Evolutionary conservation across 306 rosid species (phyloP).

Genomic region (Astragalus glycyphyllos): DNA sequence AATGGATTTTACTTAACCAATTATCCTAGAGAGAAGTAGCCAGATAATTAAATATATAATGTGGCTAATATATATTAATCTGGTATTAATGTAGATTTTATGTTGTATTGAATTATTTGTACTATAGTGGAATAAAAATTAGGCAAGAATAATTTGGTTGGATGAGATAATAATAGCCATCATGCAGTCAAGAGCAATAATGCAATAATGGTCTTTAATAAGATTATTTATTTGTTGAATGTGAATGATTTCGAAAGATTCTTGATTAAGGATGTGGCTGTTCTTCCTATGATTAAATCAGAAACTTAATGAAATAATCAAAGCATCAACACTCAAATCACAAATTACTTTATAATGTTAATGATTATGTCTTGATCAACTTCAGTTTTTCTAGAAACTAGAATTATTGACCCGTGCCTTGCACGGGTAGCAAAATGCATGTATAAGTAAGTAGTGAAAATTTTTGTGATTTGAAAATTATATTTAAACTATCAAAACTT

Average conservation of each 20-base stretch:
- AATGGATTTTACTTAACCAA: no score
- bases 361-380: neutral
- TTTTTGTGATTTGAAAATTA: no score
- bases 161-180: constrained; percentile 29
- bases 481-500: no score
- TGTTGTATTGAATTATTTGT: neutral
- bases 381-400: neutral
- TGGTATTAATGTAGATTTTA: no score
- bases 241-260: neutral
- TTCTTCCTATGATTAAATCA: neutral
- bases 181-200: constrained; percentile 22
- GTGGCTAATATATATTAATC: no score
- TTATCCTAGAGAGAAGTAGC: no score
- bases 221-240: constrained; percentile 34
- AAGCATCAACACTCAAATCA: neutral
- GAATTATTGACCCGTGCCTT: no score
- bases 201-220: constrained; percentile 15
- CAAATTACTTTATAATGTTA: neutral
- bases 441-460: no score
- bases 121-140: constrained; percentile 9
- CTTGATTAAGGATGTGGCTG: neutral
- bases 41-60: no score
- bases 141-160: neutral
- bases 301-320: neutral
- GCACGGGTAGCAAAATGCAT: no score